These are phyloP conservation scores for Quercus phellos DNA, from an alignment of 331 rosid genomes.

Conservation along the genomic window DNA sequence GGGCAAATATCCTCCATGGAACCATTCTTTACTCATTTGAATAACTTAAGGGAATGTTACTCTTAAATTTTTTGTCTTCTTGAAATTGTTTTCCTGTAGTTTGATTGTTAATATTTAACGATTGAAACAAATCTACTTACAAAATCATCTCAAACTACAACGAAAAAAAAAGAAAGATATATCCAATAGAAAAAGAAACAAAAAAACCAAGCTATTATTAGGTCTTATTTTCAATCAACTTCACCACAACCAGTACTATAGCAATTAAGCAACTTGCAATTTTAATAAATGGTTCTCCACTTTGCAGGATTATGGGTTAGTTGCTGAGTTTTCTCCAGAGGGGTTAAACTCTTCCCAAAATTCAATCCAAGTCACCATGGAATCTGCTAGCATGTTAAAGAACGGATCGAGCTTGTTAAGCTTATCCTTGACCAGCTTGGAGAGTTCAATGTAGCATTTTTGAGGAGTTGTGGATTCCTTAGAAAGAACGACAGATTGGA, in stretches of 20 bases:
- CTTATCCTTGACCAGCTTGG: slow-evolving; percentile 71
- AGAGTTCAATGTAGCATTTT: slow-evolving; percentile 76
- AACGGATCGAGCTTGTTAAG: slow-evolving; percentile 61
- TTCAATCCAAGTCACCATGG: slow-evolving; percentile 88
- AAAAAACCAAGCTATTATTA: no score
- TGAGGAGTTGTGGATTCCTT: slow-evolving; percentile 73
- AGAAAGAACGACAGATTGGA: slow-evolving; percentile 58
- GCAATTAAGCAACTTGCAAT: slow-evolving; percentile 3
- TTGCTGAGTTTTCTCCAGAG: slow-evolving; percentile 27
- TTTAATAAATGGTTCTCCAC: slow-evolving; percentile 17
- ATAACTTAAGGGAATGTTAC: no score
- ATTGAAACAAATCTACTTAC: no score
- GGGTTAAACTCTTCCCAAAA: slow-evolving; percentile 82
- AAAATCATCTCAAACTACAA: no score
- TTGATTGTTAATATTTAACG: no score
- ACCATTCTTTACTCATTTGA: no score
- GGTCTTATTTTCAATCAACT: no score
- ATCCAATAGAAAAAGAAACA: no score
- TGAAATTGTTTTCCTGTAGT: no score
- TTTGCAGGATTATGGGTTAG: slow-evolving; percentile 28
- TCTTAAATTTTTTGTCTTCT: no score
- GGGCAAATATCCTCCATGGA: no score
- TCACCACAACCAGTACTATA: neutral
- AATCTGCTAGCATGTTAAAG: slow-evolving; percentile 64
- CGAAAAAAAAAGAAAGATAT: no score